These are phyloP conservation scores for Colletotrichum sp. DNA, from an alignment of 2,329 filamentous ascomycete species.

Conservation along the genomic window DNA sequence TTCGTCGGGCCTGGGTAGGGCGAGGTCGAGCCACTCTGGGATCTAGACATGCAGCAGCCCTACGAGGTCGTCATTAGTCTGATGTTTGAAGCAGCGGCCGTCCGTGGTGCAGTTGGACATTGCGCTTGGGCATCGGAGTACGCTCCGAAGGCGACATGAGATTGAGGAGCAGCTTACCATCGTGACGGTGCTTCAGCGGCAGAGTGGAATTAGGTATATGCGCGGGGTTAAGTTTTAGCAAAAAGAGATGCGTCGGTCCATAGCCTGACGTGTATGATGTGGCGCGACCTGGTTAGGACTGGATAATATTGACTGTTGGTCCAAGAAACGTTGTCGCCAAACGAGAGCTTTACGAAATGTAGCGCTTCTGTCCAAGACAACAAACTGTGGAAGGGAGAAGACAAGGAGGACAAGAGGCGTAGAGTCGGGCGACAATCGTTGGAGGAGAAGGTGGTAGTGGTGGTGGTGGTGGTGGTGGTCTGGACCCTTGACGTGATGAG, in stretches of 20 bases:
- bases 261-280: background rate
- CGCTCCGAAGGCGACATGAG: background rate
- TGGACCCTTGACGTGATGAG: background rate
- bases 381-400: background rate
- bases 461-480: background rate
- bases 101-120: background rate
- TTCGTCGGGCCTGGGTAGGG: constrained; percentile 56
- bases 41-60: constrained; percentile 65
- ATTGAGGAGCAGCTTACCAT: constrained; percentile 1
- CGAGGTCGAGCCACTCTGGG: constrained; percentile 53
- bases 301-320: background rate
- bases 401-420: background rate
- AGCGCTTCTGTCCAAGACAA: background rate
- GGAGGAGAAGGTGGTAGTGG: background rate
- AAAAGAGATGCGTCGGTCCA: background rate
- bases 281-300: background rate
- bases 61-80: constrained; percentile 28
- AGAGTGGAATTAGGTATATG: background rate
- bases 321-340: background rate
- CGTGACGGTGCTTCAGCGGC: background rate
- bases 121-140: background rate
- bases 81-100: background rate
- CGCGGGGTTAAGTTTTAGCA: background rate
- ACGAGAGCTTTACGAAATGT: background rate
- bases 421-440: background rate